Evolutionary conservation across 108 stramenopile species (phyloP).

Genomic region (Skeletonema menzelii): DNA sequence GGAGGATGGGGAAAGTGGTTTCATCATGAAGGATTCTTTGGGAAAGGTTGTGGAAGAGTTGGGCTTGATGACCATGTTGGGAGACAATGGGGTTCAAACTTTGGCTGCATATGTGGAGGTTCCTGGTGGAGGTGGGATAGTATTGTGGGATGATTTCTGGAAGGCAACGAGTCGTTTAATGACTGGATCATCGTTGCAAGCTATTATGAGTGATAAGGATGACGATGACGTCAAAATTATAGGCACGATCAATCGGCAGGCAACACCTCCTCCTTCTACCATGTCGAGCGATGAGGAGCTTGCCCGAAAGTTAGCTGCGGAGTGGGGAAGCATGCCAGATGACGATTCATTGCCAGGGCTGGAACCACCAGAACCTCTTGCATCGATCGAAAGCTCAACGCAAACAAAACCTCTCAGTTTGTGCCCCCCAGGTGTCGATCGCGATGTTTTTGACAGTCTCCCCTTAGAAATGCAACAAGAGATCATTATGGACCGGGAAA

Average conservation of each 20-base stretch:
- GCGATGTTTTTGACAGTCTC: not conserved
- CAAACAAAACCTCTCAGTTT: conserved; percentile 18
- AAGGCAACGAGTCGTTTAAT: conserved; percentile 56
- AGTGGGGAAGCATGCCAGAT: conserved; percentile 49
- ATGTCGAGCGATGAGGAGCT: conserved; percentile 56
- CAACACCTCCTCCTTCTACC: conserved; percentile 6
- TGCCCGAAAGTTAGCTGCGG: conserved; percentile 52
- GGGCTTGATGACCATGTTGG: conserved; percentile 43
- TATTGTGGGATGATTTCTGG: conserved; percentile 86
- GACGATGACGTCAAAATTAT: not conserved
- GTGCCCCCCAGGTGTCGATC: not conserved
- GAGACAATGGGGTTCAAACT: conserved; percentile 50
- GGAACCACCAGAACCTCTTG: not conserved
- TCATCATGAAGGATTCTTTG: conserved; percentile 54
- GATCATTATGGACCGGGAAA: conserved; percentile 1
- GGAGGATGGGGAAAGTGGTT: conserved; percentile 73
- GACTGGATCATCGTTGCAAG: conserved; percentile 63
- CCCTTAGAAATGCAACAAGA: conserved; percentile 3
- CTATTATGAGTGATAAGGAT: conserved; percentile 38
- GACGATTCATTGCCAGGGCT: not conserved
- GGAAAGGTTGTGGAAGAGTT: conserved; percentile 54
- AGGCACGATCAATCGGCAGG: not conserved
- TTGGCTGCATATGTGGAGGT: conserved; percentile 68
- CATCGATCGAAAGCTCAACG: conserved; percentile 50
- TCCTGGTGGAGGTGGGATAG: conserved; percentile 66